Conservation (phyloP, 2,329 filamentous ascomycete genomes). For the Ceratocystiopsis brevicomis region DNA sequence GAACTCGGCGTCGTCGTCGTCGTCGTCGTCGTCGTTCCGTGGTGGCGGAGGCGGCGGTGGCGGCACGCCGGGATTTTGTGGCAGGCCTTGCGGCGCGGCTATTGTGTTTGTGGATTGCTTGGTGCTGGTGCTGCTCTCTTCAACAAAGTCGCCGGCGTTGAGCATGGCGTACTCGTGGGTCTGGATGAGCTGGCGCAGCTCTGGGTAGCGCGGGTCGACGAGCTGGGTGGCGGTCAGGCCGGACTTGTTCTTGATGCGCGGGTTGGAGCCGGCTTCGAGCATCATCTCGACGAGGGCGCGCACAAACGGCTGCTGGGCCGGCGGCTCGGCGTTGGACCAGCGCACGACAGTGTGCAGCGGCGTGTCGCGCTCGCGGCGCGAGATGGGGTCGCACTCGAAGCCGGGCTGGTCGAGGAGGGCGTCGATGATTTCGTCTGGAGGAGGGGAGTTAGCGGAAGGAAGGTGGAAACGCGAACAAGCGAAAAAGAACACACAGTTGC, state of each 20-base stretch:
- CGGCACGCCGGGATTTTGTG: constrained; percentile 2
- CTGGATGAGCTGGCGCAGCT: constrained; percentile 43
- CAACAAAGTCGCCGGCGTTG: constrained; percentile 39
- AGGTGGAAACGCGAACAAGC: background rate
- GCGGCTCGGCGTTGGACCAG: constrained; percentile 51
- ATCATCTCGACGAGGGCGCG: constrained; percentile 56
- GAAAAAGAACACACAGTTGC: constrained; percentile 49
- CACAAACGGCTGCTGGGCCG: constrained; percentile 44
- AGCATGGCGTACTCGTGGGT: constrained; percentile 49
- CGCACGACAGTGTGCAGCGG: constrained; percentile 62
- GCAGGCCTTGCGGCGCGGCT: constrained; percentile 1
- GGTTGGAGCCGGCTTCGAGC: constrained; percentile 53
- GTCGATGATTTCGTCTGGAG: constrained; percentile 62
- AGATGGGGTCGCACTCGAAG: constrained; percentile 67
- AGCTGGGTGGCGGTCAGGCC: constrained; percentile 54
- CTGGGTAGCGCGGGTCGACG: constrained; percentile 49
- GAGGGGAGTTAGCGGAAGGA: background rate
- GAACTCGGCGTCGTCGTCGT: constrained; percentile 39
- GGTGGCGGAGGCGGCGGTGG: background rate
- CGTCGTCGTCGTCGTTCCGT: constrained; percentile 11
- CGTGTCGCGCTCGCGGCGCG: constrained; percentile 54
- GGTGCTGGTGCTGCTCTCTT: constrained; percentile 7
- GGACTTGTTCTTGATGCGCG: constrained; percentile 47
- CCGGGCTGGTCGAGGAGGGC: constrained; percentile 64
- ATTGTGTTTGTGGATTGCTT: background rate